Evolutionary conservation across 1,139 yeast species (phyloP), one percentile per base, ranked within the genome.

Genomic region (Hanseniaspora gamundiae): DNA sequence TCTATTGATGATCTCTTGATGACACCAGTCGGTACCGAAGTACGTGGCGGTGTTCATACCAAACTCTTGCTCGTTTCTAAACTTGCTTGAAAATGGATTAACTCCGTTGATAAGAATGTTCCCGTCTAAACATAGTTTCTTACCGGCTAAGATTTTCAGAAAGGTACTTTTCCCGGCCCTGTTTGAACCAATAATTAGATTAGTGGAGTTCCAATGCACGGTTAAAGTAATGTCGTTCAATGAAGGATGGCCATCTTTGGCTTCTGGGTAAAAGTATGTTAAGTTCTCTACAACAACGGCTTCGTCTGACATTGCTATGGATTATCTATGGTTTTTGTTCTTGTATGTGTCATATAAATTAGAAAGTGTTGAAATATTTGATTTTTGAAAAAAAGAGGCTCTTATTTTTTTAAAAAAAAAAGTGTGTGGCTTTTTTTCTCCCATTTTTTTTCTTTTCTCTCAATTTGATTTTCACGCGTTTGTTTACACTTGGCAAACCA

Each of bases 111-210:
- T 72, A 14, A 51, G 43, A 38, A 80, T 68, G 22, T 70, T 64
- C 0, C 95, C 96, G 28, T 73, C 68, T 45, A 79, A 77, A 49
- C 94, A 81, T 48, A 91, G 70, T 2, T 94, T 86, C 57, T 88
- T 91, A 8, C 98, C 98, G 1, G 97, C 95, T 28, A 91, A 67
- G 13, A 91, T 73, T 56, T 79, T 76, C 49, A 91, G 69, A 40
- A 91, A 63, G 0, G 98, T 91, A 1, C 95, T 84, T 61, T 91
- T 91, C 5, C 98, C 98, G 2, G 98, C 97, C 20, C 98, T 98
- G 57, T 91, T 91, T 26, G 97, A 94, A 0, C 98, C 98, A 35
- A 91, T 71, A 11, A 91, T 63, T 40, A 91, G 67, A 19, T 88
- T 77, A 48, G 95, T 73, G 1, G 91, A 74, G 6, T 83, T 79